Evolutionary conservation across 257 asterid genomes (phyloP).

Genomic region (Solanum rostratum): DNA sequence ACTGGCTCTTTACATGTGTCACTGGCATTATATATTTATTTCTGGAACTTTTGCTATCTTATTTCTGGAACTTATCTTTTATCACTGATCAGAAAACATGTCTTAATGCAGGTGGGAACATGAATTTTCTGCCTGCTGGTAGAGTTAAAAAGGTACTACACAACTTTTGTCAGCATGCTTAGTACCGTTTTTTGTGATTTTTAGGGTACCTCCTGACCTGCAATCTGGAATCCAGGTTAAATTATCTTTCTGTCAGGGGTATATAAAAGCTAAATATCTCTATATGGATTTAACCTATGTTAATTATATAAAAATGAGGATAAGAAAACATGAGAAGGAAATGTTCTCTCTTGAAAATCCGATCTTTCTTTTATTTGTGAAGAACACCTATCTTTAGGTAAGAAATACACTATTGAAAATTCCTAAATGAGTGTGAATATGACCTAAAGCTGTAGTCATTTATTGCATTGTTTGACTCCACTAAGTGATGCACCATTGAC

Average conservation of each 20-base stretch:
- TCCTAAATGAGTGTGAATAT: background rate
- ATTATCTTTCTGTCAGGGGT: background rate
- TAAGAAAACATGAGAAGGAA: background rate
- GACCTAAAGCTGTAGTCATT: background rate
- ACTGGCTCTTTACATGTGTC: background rate
- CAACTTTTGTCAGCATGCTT: background rate
- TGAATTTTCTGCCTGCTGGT: conserved; percentile 28
- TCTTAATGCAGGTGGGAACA: conserved; percentile 34
- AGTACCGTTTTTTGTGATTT: background rate
- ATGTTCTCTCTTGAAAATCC: background rate
- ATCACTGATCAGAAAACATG: background rate
- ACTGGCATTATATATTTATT: background rate
- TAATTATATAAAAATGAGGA: background rate
- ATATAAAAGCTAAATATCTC: background rate
- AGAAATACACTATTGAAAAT: background rate
- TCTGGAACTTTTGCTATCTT: background rate
- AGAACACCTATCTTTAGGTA: background rate
- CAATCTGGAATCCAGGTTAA: background rate
- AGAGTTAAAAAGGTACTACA: conserved; percentile 49
- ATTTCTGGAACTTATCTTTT: background rate
- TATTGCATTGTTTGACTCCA: background rate
- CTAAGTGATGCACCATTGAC: background rate
- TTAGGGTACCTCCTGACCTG: background rate
- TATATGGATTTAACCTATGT: background rate
- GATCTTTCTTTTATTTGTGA: background rate